Conservation (phyloP, 139 green algal genomes). For the Chlamydomonas sp. region DNA sequence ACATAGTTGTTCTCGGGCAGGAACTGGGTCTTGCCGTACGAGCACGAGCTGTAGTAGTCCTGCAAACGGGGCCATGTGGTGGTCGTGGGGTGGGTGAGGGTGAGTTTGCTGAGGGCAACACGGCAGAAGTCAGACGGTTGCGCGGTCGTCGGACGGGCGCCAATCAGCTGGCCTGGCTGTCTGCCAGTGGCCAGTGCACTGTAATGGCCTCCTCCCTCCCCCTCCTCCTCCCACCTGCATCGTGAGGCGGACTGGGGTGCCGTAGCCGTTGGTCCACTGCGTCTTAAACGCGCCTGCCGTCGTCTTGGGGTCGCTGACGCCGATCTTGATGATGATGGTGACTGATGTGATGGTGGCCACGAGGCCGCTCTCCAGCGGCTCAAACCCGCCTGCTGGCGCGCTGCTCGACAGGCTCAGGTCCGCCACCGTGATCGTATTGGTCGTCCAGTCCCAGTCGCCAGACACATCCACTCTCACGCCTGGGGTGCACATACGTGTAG, state of each 20-base stretch:
- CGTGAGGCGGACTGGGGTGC: not conserved
- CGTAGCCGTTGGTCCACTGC: not conserved
- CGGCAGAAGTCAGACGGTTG: not conserved
- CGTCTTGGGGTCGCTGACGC: not conserved
- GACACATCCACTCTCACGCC: too few relatives aligned
- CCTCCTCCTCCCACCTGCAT: constrained; percentile 2
- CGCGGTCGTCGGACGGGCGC: not conserved
- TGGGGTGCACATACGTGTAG: too few relatives aligned
- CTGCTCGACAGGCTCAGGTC: too few relatives aligned
- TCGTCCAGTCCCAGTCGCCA: too few relatives aligned
- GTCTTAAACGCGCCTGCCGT: not conserved
- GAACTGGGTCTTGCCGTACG: constrained; percentile 12
- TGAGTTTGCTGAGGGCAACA: not conserved
- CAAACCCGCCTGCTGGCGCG: too few relatives aligned
- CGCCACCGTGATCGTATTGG: too few relatives aligned
- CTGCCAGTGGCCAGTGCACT: not conserved
- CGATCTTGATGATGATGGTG: constrained; percentile 14
- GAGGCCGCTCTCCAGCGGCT: not conserved
- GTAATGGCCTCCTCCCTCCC: not conserved
- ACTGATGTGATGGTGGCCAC: constrained; percentile 3
- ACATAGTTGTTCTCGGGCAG: constrained; percentile 13
- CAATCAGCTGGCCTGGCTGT: not conserved
- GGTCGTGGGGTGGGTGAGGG: not conserved
- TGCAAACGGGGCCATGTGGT: not conserved
- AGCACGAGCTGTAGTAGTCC: constrained; percentile 16